Evolutionary conservation across 108 stramenopile species (phyloP), one percentile per base, ranked within the genome.

Genomic region (Skeletonema costatum): DNA sequence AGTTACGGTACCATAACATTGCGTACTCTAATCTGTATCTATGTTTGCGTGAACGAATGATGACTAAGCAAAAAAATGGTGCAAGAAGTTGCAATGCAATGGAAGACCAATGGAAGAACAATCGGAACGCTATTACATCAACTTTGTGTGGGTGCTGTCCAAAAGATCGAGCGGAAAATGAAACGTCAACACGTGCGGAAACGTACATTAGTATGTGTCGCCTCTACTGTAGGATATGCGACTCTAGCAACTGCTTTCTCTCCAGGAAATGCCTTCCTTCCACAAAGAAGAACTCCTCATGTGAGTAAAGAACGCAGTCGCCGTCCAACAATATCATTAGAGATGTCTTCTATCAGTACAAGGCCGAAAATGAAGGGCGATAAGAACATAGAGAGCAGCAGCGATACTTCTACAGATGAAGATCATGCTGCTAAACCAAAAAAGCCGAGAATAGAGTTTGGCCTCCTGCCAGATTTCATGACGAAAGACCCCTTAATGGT

Each of bases 391-490:
- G 53, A 56, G 29, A 56, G 7, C 9, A 56, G 7, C 5, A 25
- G 25, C 8, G 21, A 56, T 0, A 25, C 25, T 10, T 29, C 53
- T 10, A n/a, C 25, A 25, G n/a, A 56, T 25, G 4, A 9, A 25
- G n/a, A 56, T 25, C 21, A 9, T 25, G 53, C 53, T 56, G 25
- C 44, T 46, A 2, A 14, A 46, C 0, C 53, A 56, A 56, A 25
- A 29, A 56, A 56, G 25, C 53, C 53, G 7, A 56, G 21, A 56
- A 56, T 56, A 56, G 51, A 66, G 32, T 78, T 72, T 48, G 64
- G 36, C n/a, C 29, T 67, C 4, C 41, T 78, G 9, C 77, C 78
- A n/a, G 72, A 80, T 60, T 80, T 80, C 41, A 73, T 80, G 78
- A 68, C 68, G 50, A 81, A 81, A 59, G 80, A 74, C 59, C 80